These are phyloP conservation scores for Asterochloris sp. DNA, from an alignment of 139 green algal species.

Conservation along the genomic window DNA sequence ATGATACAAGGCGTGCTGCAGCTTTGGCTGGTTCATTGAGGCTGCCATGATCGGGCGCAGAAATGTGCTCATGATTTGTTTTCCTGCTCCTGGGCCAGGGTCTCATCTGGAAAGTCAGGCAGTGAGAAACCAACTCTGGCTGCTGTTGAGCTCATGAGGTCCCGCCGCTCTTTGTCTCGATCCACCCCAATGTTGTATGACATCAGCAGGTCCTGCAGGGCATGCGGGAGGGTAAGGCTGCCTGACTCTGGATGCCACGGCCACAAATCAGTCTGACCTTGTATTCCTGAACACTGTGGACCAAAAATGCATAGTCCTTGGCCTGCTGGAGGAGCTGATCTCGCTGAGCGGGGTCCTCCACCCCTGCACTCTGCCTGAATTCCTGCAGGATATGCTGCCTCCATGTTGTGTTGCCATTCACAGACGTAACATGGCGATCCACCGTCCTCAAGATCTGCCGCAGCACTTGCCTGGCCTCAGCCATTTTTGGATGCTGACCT, in stretches of 20 bases:
- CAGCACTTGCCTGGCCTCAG: slow-evolving; percentile 3
- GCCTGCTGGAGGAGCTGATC: slow-evolving; percentile 27
- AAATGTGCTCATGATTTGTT: too few species aligned
- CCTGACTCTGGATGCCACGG: background rate
- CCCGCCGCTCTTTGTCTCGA: slow-evolving; percentile 28
- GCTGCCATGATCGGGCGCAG: too few species aligned
- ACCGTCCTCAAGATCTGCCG: slow-evolving; percentile 25
- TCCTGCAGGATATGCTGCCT: slow-evolving; percentile 20
- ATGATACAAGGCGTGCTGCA: too few species aligned
- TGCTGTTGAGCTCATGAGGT: slow-evolving; percentile 33
- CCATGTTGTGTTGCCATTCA: slow-evolving; percentile 29
- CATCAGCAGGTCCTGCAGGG: slow-evolving; percentile 45
- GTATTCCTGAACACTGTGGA: slow-evolving; percentile 33
- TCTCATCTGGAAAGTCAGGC: slow-evolving; percentile 20
- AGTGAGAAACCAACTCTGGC: slow-evolving; percentile 41
- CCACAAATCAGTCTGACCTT: slow-evolving; percentile 19
- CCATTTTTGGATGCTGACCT: background rate
- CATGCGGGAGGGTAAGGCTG: background rate
- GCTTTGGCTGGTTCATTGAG: too few species aligned
- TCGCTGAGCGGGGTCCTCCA: background rate
- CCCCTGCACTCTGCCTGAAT: slow-evolving; percentile 14
- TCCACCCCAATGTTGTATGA: slow-evolving; percentile 58
- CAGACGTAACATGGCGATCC: slow-evolving; percentile 27
- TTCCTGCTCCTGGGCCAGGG: too few species aligned
- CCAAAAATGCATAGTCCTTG: slow-evolving; percentile 35